Evolutionary conservation across 345 rosid genomes (phyloP).

Genomic region (Microthlaspi erraticum): DNA sequence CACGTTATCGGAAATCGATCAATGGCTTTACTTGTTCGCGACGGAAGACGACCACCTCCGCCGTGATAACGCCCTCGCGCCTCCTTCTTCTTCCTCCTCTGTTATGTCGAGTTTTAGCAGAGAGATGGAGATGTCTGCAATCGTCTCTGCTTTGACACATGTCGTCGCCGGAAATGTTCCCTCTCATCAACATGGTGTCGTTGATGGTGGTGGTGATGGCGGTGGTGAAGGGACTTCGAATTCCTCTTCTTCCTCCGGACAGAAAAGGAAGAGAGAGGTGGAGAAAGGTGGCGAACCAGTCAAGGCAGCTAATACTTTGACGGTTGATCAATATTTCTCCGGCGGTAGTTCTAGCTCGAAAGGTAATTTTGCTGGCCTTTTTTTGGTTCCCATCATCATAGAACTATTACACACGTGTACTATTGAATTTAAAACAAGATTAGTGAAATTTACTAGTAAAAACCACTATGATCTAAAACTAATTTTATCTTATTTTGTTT

Average conservation of each 20-base stretch:
- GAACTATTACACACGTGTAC: background rate
- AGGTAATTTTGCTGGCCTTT: constrained; percentile 26
- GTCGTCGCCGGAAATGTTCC: constrained; percentile 73
- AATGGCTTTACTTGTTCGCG: constrained; percentile 35
- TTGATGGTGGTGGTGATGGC: constrained; percentile 12
- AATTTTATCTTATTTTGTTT: background rate
- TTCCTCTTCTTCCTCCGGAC: constrained; percentile 40
- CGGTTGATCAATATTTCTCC: constrained; percentile 45
- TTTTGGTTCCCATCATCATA: too few species aligned
- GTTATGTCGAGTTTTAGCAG: constrained; percentile 45
- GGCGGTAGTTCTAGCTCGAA: constrained; percentile 30
- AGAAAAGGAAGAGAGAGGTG: constrained; percentile 52
- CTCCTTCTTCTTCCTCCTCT: constrained; percentile 11
- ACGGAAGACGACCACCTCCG: constrained; percentile 22
- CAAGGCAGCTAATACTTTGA: constrained; percentile 40
- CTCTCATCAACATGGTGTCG: background rate
- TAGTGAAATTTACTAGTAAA: background rate
- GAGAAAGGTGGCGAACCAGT: constrained; percentile 34
- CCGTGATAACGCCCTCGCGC: background rate
- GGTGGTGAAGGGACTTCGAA: constrained; percentile 40
- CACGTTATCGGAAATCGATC: constrained; percentile 43
- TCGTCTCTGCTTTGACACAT: constrained; percentile 74
- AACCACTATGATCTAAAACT: constrained; percentile 1
- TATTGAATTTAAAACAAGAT: background rate
- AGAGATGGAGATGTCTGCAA: constrained; percentile 74